Evolutionary conservation across 2,329 filamentous ascomycete species (phyloP).

Genomic region (Phoma sp.): DNA sequence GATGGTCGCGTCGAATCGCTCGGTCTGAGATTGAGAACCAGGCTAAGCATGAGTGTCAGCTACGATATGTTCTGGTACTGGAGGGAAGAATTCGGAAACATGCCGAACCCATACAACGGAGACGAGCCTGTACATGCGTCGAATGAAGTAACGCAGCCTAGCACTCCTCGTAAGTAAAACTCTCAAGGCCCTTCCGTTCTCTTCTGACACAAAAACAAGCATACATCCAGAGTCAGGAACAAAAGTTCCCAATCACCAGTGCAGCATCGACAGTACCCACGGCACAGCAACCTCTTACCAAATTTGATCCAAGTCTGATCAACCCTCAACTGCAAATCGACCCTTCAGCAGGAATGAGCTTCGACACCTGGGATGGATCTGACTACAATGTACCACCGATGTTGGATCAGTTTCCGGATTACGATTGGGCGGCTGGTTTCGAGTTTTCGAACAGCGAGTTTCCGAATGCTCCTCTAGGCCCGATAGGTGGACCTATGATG

Average conservation of each 20-base stretch:
- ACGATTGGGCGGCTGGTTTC: conserved; percentile 48
- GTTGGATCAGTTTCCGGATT: conserved; percentile 48
- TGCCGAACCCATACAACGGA: conserved; percentile 46
- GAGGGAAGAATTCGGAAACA: conserved; percentile 48
- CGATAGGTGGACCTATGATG: conserved; percentile 31
- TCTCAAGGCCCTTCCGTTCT: not conserved
- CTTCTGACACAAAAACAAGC: conserved; percentile 25
- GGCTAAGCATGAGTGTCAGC: conserved; percentile 48
- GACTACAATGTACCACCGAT: conserved; percentile 41
- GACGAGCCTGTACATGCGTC: conserved; percentile 34
- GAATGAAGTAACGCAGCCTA: conserved; percentile 33
- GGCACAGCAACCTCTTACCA: conserved; percentile 28
- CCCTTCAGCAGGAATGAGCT: conserved; percentile 30
- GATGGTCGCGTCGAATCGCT: conserved; percentile 44
- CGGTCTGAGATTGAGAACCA: conserved; percentile 40
- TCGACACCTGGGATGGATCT: conserved; percentile 38
- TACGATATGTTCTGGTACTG: conserved; percentile 53
- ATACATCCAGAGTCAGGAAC: conserved; percentile 22
- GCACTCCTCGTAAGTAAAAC: conserved; percentile 38
- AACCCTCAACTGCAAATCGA: conserved; percentile 30
- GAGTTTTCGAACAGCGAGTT: conserved; percentile 43
- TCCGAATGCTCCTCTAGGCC: conserved; percentile 29
- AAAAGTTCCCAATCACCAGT: conserved; percentile 25
- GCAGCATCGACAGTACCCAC: conserved; percentile 5
- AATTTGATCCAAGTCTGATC: conserved; percentile 37